Conservation (phyloP, 2,329 filamentous ascomycete species). For the Xylaria sp. region DNA sequence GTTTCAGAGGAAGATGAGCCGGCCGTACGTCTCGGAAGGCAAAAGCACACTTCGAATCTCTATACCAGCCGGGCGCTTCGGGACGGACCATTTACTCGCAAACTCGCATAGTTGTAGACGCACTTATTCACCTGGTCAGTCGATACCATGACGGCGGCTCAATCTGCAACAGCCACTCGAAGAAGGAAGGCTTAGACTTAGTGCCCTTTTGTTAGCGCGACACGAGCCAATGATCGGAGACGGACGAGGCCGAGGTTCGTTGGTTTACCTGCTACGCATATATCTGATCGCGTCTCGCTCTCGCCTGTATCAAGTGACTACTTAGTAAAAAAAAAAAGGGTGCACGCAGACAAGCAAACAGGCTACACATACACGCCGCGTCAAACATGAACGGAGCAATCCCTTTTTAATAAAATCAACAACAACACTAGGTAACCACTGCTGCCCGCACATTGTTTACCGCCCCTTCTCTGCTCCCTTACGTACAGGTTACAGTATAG, state of each 20-base stretch:
- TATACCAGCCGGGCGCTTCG: too few relatives aligned
- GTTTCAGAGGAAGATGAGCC: constrained; percentile 21
- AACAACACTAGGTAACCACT: too few relatives aligned
- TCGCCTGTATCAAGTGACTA: too few relatives aligned
- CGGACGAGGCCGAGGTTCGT: constrained; percentile 9
- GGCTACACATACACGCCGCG: too few relatives aligned
- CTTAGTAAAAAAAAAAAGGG: too few relatives aligned
- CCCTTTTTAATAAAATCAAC: too few relatives aligned
- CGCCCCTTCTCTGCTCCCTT: not conserved
- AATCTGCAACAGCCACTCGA: constrained; percentile 25
- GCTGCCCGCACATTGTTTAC: not conserved
- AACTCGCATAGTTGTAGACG: not conserved
- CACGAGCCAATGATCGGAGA: constrained; percentile 29
- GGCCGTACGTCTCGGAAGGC: not conserved
- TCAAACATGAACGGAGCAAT: too few relatives aligned
- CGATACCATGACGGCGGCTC: constrained; percentile 13
- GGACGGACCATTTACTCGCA: too few relatives aligned
- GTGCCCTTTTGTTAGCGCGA: constrained; percentile 23
- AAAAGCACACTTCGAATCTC: not conserved
- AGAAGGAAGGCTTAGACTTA: not conserved
- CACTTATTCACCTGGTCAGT: constrained; percentile 5
- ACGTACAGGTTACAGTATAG: too few relatives aligned
- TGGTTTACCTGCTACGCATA: not conserved
- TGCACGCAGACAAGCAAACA: too few relatives aligned
- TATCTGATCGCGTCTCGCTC: too few relatives aligned